phyloP scores from a whole-genome alignment of 192 early-diverging fungal genomes.

The Coemansia sp. region DNA sequence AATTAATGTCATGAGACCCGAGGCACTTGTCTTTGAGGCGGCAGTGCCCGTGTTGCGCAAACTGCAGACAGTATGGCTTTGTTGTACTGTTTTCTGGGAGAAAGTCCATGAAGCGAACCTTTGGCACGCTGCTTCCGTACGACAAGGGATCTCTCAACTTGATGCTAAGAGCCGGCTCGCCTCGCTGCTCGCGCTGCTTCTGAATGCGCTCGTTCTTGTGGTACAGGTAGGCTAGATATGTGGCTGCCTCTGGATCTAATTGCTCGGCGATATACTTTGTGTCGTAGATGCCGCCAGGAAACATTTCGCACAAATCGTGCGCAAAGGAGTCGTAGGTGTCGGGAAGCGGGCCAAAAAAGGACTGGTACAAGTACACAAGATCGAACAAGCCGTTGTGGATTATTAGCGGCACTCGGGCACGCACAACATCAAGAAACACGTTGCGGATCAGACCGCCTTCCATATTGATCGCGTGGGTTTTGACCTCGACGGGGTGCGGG shows the following conservation, averaged over 20 bases:
- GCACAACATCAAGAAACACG: conserved; percentile 55
- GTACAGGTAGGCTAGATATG: conserved; percentile 38
- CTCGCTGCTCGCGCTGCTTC: conserved; percentile 7
- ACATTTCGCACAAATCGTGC: conserved; percentile 74
- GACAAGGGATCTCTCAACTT: conserved; percentile 12
- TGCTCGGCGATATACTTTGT: conserved; percentile 79
- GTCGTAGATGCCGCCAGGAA: conserved; percentile 84
- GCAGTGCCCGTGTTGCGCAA: conserved; percentile 84
- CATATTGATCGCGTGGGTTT: conserved; percentile 24
- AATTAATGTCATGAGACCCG: conserved; percentile 78
- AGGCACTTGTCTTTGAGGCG: conserved; percentile 60
- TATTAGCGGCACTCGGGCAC: conserved; percentile 61
- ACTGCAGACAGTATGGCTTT: conserved; percentile 68
- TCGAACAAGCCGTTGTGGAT: conserved; percentile 95
- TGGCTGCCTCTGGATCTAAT: conserved; percentile 15
- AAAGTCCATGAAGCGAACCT: neutral
- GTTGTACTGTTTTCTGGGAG: neutral
- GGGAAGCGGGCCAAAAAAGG: conserved; percentile 80
- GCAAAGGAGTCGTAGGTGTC: conserved; percentile 63
- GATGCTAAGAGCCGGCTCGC: conserved; percentile 21
- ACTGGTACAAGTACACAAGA: conserved; percentile 87
- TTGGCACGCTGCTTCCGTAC: neutral
- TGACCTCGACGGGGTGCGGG: conserved; percentile 28
- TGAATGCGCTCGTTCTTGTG: conserved; percentile 42
- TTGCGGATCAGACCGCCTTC: conserved; percentile 52